These are phyloP conservation scores for Exophiala bonariae DNA, from an alignment of 2,329 filamentous ascomycete species.

Conservation along the genomic window DNA sequence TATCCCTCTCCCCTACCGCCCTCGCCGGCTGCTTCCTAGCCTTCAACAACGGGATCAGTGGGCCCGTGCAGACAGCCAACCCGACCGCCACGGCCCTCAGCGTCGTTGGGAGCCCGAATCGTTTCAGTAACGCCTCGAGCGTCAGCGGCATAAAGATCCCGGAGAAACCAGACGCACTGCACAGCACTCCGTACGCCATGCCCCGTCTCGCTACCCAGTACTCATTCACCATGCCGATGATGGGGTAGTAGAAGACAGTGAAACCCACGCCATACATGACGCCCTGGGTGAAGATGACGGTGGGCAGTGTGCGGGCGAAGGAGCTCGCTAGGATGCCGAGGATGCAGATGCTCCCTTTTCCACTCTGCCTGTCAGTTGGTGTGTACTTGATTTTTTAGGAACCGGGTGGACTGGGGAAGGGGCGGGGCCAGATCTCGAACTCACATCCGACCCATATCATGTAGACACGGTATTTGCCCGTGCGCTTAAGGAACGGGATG, in stretches of 20 bases:
- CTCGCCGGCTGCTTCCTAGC: constrained; percentile 37
- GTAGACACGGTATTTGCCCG: constrained; percentile 33
- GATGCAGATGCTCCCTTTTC: constrained; percentile 40
- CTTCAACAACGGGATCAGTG: constrained; percentile 41
- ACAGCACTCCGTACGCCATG: constrained; percentile 27
- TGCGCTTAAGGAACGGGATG: constrained; percentile 36
- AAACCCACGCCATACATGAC: constrained; percentile 43
- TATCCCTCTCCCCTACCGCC: too few species aligned
- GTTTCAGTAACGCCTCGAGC: constrained; percentile 43
- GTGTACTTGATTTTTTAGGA: too few species aligned
- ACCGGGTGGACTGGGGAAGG: too few species aligned
- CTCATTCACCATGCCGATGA: constrained; percentile 43
- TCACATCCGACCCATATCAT: constrained; percentile 40
- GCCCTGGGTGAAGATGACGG: constrained; percentile 42
- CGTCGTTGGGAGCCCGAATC: constrained; percentile 44
- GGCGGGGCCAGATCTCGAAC: too few species aligned
- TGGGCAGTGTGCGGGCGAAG: constrained; percentile 35
- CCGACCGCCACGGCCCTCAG: constrained; percentile 44
- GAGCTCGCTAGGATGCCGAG: constrained; percentile 36
- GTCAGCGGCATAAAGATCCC: constrained; percentile 48
- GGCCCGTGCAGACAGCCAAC: constrained; percentile 39
- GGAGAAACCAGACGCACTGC: constrained; percentile 40
- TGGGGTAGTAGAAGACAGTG: constrained; percentile 38
- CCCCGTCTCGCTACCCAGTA: constrained; percentile 42
- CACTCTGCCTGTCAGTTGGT: neutral